phyloP scores from a whole-genome alignment of 2,329 filamentous ascomycete species.

The Remersonia thermophila region DNA sequence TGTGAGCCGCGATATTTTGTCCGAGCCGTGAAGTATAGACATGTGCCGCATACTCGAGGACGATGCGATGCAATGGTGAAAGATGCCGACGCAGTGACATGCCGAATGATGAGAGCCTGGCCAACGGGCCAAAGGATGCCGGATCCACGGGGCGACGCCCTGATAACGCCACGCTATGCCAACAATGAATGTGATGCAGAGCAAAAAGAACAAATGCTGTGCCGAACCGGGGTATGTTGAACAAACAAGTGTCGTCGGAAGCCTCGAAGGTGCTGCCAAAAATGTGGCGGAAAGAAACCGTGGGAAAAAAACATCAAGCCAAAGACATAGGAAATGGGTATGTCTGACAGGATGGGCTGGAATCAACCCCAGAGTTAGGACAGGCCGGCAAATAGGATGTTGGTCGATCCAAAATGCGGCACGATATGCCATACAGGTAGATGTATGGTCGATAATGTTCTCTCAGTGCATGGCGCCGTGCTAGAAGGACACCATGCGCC shows the following conservation, averaged over 20 bases:
- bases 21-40: background rate
- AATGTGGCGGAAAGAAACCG: background rate
- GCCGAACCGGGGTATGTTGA: too few relatives aligned
- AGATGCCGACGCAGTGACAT: conserved; percentile 3
- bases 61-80: conserved; percentile 8
- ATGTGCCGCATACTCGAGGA: background rate
- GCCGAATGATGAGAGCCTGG: conserved; percentile 7
- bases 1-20: background rate
- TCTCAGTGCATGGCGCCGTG: background rate
- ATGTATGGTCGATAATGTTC: background rate
- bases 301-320: conserved; percentile 1
- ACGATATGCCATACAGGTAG: too few relatives aligned
- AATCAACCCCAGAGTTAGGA: background rate
- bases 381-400: background rate
- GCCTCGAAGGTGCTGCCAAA: background rate
- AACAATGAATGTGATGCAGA: conserved; percentile 16
- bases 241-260: background rate
- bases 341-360: too few relatives aligned
- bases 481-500: conserved; percentile 55
- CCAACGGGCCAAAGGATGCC: conserved; percentile 12
- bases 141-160: conserved; percentile 14
- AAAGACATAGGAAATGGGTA: conserved; percentile 4
- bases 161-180: conserved; percentile 17
- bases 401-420: too few relatives aligned
- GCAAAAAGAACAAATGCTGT: conserved; percentile 9